Conservation (phyloP, 2,329 filamentous ascomycete genomes). For the Curvularia spicifera region DNA sequence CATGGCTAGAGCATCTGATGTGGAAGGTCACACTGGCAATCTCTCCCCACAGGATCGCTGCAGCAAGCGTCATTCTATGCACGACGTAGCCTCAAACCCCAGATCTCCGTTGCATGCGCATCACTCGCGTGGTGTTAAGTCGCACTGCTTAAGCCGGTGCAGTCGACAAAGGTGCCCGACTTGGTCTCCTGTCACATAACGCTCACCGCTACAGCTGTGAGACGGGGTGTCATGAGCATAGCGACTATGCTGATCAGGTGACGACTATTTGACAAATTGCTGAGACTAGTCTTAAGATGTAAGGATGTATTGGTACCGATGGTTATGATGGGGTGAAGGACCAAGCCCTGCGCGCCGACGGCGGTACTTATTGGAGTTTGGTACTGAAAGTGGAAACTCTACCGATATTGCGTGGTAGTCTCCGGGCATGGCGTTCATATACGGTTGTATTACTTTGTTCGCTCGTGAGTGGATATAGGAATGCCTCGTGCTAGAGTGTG, state of each 20-base stretch:
- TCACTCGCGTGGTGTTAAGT: conserved; percentile 22
- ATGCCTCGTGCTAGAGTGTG: neutral
- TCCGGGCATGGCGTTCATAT: too few relatives aligned
- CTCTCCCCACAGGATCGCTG: conserved; percentile 10
- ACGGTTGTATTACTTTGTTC: neutral
- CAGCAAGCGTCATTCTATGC: neutral
- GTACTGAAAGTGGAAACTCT: neutral
- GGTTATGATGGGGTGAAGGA: neutral
- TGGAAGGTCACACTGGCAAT: conserved; percentile 19
- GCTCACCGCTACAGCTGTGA: conserved; percentile 6
- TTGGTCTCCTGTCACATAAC: conserved; percentile 7
- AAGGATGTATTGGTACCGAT: neutral
- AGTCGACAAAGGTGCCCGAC: neutral
- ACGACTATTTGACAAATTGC: neutral
- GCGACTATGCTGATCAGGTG: neutral
- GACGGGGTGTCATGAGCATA: neutral
- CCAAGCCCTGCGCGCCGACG: neutral
- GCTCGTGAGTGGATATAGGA: too few relatives aligned
- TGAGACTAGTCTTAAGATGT: neutral
- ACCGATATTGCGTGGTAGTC: neutral
- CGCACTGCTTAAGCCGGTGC: conserved; percentile 5
- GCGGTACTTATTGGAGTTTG: neutral
- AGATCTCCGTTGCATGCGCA: conserved; percentile 16
- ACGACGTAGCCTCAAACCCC: conserved; percentile 1
- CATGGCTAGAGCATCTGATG: conserved; percentile 19